Percentiles rank a stretch among this genome's conserved stretches.
Evolutionary conservation across 148 eudicot genomes (phyloP).

Genomic region (Polygonum maritimum): DNA sequence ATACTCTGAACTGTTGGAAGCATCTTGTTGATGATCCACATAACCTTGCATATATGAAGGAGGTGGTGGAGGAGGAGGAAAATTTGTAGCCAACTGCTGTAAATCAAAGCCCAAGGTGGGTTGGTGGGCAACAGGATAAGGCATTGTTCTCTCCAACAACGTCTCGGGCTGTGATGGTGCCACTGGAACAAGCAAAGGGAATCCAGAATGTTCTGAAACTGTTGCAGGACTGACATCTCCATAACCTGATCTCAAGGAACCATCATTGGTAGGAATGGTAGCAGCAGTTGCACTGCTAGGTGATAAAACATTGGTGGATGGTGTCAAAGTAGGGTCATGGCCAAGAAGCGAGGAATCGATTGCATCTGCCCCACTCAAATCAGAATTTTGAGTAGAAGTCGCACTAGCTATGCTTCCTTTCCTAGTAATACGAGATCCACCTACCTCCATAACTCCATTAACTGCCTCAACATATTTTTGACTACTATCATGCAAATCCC

Average conservation of each 20-base stretch:
- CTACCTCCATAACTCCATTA: slow-evolving; percentile 54
- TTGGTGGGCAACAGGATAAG: slow-evolving; percentile 31
- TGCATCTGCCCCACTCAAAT: slow-evolving; percentile 59
- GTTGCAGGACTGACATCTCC: slow-evolving; percentile 21
- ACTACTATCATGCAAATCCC: slow-evolving; percentile 56
- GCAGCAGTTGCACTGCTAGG: slow-evolving; percentile 34
- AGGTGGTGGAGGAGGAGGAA: slow-evolving; percentile 37
- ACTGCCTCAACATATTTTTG: slow-evolving; percentile 83
- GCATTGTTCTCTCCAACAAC: slow-evolving; percentile 40
- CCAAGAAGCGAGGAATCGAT: slow-evolving; percentile 30
- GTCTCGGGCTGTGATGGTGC: slow-evolving; percentile 31
- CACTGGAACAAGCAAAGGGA: slow-evolving; percentile 23
- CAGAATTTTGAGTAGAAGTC: slow-evolving; percentile 78
- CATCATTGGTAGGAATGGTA: slow-evolving; percentile 32
- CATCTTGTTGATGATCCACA: slow-evolving; percentile 54
- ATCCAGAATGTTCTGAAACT: slow-evolving; percentile 23
- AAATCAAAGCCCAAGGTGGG: slow-evolving; percentile 28
- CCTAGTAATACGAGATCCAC: slow-evolving; percentile 36
- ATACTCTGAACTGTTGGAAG: slow-evolving; percentile 32
- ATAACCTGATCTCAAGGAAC: slow-evolving; percentile 22
- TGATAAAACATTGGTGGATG: slow-evolving; percentile 31
- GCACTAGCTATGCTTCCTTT: slow-evolving; percentile 73
- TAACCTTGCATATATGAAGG: slow-evolving; percentile 44
- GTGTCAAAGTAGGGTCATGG: slow-evolving; percentile 34
- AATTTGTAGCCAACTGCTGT: slow-evolving; percentile 33